These are phyloP conservation scores for Aureobasidium lini DNA, from an alignment of 2,329 filamentous ascomycete species.

Conservation along the genomic window DNA sequence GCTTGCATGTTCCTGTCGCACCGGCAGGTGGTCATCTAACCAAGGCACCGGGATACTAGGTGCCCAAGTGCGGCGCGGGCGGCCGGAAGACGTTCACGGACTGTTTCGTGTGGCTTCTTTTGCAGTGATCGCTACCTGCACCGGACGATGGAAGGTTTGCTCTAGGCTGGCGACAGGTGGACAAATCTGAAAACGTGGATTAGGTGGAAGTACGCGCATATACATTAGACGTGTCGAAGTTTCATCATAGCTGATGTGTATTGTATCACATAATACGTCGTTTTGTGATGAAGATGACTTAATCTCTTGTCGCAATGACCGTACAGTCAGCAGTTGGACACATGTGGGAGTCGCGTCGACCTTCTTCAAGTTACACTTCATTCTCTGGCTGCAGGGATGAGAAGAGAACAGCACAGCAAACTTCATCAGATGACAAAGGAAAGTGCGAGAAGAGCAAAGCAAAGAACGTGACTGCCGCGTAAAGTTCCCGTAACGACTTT, in stretches of 20 bases:
- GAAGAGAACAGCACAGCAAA: not conserved
- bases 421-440: not conserved
- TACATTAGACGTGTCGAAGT: conserved; percentile 8
- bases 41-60: not conserved
- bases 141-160: not conserved
- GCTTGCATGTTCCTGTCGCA: not conserved
- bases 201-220: not conserved
- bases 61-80: not conserved
- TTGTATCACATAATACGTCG: conserved; percentile 6
- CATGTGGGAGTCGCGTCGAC: not conserved
- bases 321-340: not conserved
- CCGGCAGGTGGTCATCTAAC: conserved; percentile 1
- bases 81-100: conserved; percentile 5
- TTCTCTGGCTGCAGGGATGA: not conserved
- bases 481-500: not conserved
- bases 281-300: not conserved
- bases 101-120: conserved; percentile 8
- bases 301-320: not conserved
- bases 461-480: conserved; percentile 11
- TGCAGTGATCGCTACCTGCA: conserved; percentile 1
- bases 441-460: not conserved
- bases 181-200: not conserved
- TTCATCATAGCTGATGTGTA: conserved; percentile 10
- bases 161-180: not conserved
- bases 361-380: not conserved